Evolutionary conservation across 371 early-diverging fungal genomes (phyloP).

Genomic region (Chytridium lagenaria): DNA sequence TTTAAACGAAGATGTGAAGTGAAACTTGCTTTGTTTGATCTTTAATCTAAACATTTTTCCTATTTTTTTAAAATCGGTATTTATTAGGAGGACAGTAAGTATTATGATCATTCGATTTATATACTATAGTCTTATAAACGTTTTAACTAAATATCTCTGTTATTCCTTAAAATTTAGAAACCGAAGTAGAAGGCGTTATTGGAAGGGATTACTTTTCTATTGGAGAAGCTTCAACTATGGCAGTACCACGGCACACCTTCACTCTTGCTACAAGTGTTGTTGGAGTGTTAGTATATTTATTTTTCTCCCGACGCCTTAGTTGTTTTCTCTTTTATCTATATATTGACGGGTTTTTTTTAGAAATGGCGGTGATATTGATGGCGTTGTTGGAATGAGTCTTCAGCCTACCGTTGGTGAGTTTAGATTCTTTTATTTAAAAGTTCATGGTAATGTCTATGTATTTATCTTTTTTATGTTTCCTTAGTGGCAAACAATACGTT

Average conservation of each 20-base stretch:
- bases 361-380: slow-evolving; percentile 19
- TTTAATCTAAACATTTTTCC: too few species aligned
- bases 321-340: background rate
- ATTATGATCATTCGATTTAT: background rate
- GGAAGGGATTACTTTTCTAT: background rate
- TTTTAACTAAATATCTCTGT: background rate
- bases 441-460: too few species aligned
- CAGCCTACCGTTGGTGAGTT: background rate
- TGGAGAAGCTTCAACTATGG: background rate
- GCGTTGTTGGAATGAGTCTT: slow-evolving; percentile 36
- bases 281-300: background rate
- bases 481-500: background rate
- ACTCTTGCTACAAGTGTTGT: background rate
- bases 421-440: background rate
- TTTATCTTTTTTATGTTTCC: too few species aligned
- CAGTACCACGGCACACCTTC: background rate
- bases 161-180: background rate
- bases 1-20: too few species aligned
- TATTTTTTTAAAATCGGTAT: too few species aligned
- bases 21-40: too few species aligned
- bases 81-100: background rate
- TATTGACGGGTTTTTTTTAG: background rate
- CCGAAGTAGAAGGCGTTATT: background rate
- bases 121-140: too few species aligned
- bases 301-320: too few species aligned